A percentile compares a stretch with the other conserved stretches of the same genome.
These are phyloP conservation scores for Paracorniculantispora psalliotae DNA, from an alignment of 2,329 filamentous ascomycete genomes.

Conservation along the genomic window DNA sequence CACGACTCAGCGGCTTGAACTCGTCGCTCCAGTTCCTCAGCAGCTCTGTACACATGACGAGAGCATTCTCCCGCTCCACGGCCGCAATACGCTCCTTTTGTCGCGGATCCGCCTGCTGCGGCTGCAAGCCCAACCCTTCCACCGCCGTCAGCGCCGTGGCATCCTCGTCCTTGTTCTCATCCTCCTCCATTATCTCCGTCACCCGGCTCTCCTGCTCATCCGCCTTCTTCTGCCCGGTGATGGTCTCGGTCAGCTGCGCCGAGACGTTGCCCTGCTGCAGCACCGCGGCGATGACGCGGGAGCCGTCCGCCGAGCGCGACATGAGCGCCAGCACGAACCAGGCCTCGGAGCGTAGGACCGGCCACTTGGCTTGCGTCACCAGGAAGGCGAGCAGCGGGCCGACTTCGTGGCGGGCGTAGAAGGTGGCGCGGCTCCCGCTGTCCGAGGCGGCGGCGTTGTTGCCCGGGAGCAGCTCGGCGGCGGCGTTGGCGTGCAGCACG, in stretches of 20 bases:
- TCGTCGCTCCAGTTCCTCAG: slow-evolving; percentile 39
- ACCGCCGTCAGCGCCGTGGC: slow-evolving; percentile 21
- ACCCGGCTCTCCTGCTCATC: neutral
- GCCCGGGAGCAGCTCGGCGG: slow-evolving; percentile 25
- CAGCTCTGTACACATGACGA: slow-evolving; percentile 55
- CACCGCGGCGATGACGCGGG: slow-evolving; percentile 38
- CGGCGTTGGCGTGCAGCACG: slow-evolving; percentile 43
- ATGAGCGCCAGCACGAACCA: slow-evolving; percentile 61
- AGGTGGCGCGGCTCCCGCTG: slow-evolving; percentile 26
- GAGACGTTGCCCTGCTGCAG: slow-evolving; percentile 40
- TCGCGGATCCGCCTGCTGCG: slow-evolving; percentile 42
- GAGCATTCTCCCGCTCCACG: slow-evolving; percentile 56
- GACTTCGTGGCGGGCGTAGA: slow-evolving; percentile 44
- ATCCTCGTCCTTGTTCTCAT: slow-evolving; percentile 16
- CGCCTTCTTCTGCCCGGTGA: slow-evolving; percentile 40
- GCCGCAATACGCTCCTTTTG: slow-evolving; percentile 41
- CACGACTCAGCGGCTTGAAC: slow-evolving; percentile 34
- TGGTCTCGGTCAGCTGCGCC: slow-evolving; percentile 39
- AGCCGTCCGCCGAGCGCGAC: slow-evolving; percentile 47
- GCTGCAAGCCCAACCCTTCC: slow-evolving; percentile 37
- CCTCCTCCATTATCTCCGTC: slow-evolving; percentile 14
- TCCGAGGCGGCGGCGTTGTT: slow-evolving; percentile 17
- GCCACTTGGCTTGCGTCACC: slow-evolving; percentile 54
- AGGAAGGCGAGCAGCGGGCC: slow-evolving; percentile 44
- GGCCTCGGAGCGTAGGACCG: slow-evolving; percentile 53